phyloP scores from a whole-genome alignment of 2,329 filamentous ascomycete genomes.

The Paraphoma sp. region DNA sequence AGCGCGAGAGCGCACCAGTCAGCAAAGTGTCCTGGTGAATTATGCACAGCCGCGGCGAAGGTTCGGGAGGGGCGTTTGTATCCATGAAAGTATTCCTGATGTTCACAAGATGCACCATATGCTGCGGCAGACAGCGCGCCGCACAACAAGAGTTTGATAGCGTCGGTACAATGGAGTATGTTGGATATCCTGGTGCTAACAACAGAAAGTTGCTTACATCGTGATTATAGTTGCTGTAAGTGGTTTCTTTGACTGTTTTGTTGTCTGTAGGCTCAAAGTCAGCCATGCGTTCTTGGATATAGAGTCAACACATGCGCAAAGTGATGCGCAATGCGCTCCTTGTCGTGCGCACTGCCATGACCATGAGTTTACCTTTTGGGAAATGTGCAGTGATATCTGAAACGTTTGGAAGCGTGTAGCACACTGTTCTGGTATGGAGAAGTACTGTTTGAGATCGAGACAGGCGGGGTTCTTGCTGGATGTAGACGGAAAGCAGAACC shows the following conservation, averaged over 20 bases:
- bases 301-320: neutral
- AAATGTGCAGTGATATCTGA: slow-evolving; percentile 6
- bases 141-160: too few species aligned
- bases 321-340: neutral
- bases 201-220: slow-evolving; percentile 39
- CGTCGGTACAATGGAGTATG: too few species aligned
- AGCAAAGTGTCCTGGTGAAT: slow-evolving; percentile 29
- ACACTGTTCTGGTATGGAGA: slow-evolving; percentile 20
- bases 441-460: slow-evolving; percentile 22
- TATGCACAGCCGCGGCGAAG: neutral
- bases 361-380: slow-evolving; percentile 11
- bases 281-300: neutral
- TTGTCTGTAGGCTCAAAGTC: neutral
- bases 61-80: slow-evolving; percentile 10
- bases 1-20: slow-evolving; percentile 5
- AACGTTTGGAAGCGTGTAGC: slow-evolving; percentile 15
- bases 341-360: neutral
- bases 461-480: slow-evolving; percentile 19
- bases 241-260: slow-evolving; percentile 21
- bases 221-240: slow-evolving; percentile 12
- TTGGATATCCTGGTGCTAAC: too few species aligned
- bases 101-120: neutral
- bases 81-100: neutral
- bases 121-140: too few species aligned
- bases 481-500: slow-evolving; percentile 13